Base-by-base conservation (phyloP, 495 filamentous ascomycete genomes). In the Hypoxylon cercidicola region DNA sequence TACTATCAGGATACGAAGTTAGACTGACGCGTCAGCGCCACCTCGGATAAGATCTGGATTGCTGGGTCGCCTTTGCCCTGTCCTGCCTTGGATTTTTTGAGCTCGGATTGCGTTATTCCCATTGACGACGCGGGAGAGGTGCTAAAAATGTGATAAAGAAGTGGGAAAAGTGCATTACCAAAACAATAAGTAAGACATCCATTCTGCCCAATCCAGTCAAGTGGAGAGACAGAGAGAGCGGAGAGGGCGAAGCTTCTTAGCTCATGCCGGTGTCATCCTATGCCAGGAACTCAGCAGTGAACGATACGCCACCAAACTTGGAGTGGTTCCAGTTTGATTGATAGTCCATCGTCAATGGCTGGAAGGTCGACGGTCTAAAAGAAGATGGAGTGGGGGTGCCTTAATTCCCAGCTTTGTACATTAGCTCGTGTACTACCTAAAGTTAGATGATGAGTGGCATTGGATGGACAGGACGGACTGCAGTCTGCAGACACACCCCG, bases 201-300 rank as follows among this genome's bases (percentile, higher is more conserved):
- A 34, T 39, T 45, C 28, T 32, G 46, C 50, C 49, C 21, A 54
- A 67, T 62, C 20, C 21, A 50, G 48, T 20, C 39, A 59, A 68
- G 52, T 40, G 41, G 23, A n/a, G 25, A 43, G 34, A 55, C n/a
- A n/a, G n/a, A n/a, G n/a, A n/a, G n/a, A n/a, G n/a, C n/a, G n/a
- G n/a, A n/a, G n/a, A n/a, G n/a, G n/a, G 25, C 59, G 41, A 67
- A 62, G 64, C 57, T 62, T 66, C 57, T 66, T 60, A 55, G 47
- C 39, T 13, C 46, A 21, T 65, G 37, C 63, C 20, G 51, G 47
- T 57, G 51, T 39, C 43, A 40, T 55, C 41, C 34, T 25, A 25
- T 15, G 32, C 46, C 51, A 51, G 28, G 46, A 41, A 34, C 43
- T 28, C 25, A 28, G 25, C 25, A 28, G 25, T 49, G 35, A 12